A percentile compares a stretch with the other conserved stretches of the same genome.
Evolutionary conservation across 2,329 filamentous ascomycete species (phyloP).

Genomic region (Colletotrichum abscissum): DNA sequence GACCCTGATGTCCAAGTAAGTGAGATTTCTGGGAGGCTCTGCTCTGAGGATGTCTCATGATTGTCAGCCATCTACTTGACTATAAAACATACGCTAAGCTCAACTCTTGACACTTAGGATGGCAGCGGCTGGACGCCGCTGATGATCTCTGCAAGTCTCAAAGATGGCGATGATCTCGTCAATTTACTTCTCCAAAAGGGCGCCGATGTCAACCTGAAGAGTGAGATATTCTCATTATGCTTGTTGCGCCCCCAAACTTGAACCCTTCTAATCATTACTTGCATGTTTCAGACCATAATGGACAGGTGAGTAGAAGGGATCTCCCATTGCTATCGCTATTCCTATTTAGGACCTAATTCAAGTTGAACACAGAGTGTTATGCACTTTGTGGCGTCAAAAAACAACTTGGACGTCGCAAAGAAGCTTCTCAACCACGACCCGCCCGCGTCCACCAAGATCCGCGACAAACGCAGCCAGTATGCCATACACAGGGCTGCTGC

Average conservation of each 20-base stretch:
- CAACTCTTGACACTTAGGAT: conserved; percentile 62
- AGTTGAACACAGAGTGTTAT: conserved; percentile 75
- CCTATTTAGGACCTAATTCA: neutral
- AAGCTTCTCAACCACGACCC: conserved; percentile 78
- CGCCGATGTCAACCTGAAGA: conserved; percentile 80
- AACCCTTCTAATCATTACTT: neutral
- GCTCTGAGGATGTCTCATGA: neutral
- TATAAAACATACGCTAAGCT: neutral
- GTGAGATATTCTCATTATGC: conserved; percentile 50
- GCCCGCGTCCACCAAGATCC: conserved; percentile 79
- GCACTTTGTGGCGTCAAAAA: conserved; percentile 92
- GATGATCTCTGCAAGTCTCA: conserved; percentile 84
- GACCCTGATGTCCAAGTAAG: conserved; percentile 83
- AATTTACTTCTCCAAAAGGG: conserved; percentile 75
- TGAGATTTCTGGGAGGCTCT: neutral
- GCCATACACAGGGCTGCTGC: conserved; percentile 93
- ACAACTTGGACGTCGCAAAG: conserved; percentile 83
- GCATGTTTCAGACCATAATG: conserved; percentile 66
- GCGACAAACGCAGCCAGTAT: conserved; percentile 89
- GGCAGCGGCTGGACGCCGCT: conserved; percentile 84
- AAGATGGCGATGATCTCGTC: conserved; percentile 76
- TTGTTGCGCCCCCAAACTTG: neutral
- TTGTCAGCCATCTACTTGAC: neutral
- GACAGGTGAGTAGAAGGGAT: conserved; percentile 61
- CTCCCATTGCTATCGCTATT: neutral